Conservation (phyloP, 371 early-diverging fungal species). For the Chytridiales sp. region DNA sequence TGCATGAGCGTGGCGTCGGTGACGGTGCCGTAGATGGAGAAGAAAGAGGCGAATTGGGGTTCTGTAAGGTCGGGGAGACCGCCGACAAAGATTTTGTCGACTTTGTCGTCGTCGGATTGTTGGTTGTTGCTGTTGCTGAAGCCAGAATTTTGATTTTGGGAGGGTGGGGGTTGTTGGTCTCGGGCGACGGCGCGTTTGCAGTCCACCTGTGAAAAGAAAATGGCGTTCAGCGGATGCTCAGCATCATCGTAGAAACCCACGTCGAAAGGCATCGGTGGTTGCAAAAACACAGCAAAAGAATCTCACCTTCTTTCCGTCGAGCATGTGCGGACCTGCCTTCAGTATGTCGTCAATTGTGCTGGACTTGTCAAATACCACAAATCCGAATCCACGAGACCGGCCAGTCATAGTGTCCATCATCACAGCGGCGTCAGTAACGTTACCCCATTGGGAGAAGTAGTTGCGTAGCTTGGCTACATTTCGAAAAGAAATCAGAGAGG, state of each 20-base stretch:
- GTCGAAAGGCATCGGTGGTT: neutral
- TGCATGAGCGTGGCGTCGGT: conserved; percentile 81
- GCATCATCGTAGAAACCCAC: neutral
- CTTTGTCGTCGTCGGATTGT: conserved; percentile 40
- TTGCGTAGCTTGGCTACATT: neutral
- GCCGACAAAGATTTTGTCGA: conserved; percentile 89
- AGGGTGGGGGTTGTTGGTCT: conserved; percentile 41
- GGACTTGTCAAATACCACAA: conserved; percentile 70
- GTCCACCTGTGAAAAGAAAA: conserved; percentile 61
- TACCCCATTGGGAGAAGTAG: conserved; percentile 60
- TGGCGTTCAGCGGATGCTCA: neutral
- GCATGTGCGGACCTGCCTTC: neutral
- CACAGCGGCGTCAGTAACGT: conserved; percentile 67
- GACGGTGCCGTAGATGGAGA: conserved; percentile 56
- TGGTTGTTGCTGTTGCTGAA: conserved; percentile 6
- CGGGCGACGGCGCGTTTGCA: conserved; percentile 86
- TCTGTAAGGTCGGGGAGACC: conserved; percentile 60
- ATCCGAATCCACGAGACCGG: conserved; percentile 73
- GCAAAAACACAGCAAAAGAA: neutral
- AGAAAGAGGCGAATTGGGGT: conserved; percentile 64
- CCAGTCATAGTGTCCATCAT: conserved; percentile 84
- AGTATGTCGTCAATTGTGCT: neutral
- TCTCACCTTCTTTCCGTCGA: conserved; percentile 5
- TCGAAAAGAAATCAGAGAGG: neutral
- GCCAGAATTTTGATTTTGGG: neutral